Base-by-base conservation (phyloP, 257 asterid species). In the Solanum verrucosum region DNA sequence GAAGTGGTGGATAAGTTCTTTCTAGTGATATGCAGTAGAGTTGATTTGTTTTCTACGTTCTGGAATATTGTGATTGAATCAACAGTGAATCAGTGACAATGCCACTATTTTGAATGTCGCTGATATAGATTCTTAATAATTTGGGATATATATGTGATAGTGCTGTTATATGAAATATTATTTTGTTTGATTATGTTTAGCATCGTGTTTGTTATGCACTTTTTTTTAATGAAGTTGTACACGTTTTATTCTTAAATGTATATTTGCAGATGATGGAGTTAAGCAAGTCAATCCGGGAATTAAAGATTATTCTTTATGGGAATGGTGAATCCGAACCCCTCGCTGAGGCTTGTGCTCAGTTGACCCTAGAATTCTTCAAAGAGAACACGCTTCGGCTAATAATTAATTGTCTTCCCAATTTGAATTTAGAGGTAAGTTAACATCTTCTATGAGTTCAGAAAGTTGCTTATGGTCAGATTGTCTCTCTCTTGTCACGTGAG, bases 251-350 rank as follows among this genome's bases (percentile, higher is more conserved):
- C 83, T 11, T 14, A 49, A 9, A 6, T 34, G 91, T 85, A 72
- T 86, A 34, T 42, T 67, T 88, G 87, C 88, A 96, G 99, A 93
- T 95, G 96, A 60, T 46, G 91, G 99, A 96, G 84, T 87, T 96
- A 91, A 88, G 96, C 88, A 95, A 93, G 90, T 95, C 94, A 74
- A 90, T 96, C 49, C 88, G 98, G 75, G 99, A 96, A 37, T 59
- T 96, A 89, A 95, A 95, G 92, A 89, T 89, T 67, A 90, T 91
- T 88, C 98, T 96, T 20, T 96, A 96, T 59, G 99, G 99, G 67
- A 95, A 94, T 90, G 93, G 99, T 87, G 98, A 96, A 90, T 91
- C 97, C 12, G 99, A 96, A 91, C 99, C 99, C 34, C 94, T 95
- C 13, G 84, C 98, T 2, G 98, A 96, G 86, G 96, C 98, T 25